A percentile compares a stretch with the other conserved stretches of the same genome.
phyloP scores from a whole-genome alignment of 352 stramenopile genomes.

The Thalassiosira allenii region DNA sequence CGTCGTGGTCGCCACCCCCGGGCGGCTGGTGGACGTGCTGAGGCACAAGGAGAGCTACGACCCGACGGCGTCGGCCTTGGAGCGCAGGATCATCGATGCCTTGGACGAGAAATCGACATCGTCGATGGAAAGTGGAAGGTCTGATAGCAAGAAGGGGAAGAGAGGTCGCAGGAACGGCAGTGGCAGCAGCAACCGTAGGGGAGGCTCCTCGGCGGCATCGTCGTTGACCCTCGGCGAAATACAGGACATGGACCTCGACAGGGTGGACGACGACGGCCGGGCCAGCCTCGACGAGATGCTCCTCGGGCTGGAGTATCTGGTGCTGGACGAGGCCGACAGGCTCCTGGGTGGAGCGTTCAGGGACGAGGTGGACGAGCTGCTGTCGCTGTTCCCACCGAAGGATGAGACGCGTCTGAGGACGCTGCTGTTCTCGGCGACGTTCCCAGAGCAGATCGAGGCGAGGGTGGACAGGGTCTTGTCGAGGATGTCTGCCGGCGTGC shows the following conservation, averaged over 20 bases:
- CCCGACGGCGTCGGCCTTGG: slow-evolving; percentile 52
- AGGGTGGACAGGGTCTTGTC: slow-evolving; percentile 67
- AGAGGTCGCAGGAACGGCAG: slow-evolving; percentile 10
- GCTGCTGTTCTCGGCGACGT: slow-evolving; percentile 98
- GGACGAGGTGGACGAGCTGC: slow-evolving; percentile 97
- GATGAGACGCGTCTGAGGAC: slow-evolving; percentile 86
- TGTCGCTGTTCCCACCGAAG: slow-evolving; percentile 92
- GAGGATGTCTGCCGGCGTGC: slow-evolving; percentile 41
- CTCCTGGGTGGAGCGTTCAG: slow-evolving; percentile 97
- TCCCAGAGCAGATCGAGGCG: slow-evolving; percentile 93
- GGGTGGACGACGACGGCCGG: slow-evolving; percentile 76
- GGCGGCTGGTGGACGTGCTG: slow-evolving; percentile 96
- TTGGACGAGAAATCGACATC: slow-evolving; percentile 56
- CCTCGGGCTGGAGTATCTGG: slow-evolving; percentile 93
- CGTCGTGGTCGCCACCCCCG: slow-evolving; percentile 97
- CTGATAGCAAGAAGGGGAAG: slow-evolving; percentile 1
- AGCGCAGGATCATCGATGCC: slow-evolving; percentile 68
- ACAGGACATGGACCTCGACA: slow-evolving; percentile 58
- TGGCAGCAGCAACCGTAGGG: neutral
- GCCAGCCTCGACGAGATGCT: slow-evolving; percentile 94
- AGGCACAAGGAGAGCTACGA: slow-evolving; percentile 83
- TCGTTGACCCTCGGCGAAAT: slow-evolving; percentile 63
- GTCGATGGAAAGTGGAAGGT: neutral
- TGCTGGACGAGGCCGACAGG: slow-evolving; percentile 99
- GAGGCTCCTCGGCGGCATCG: slow-evolving; percentile 27